Evolutionary conservation across 2,329 filamentous ascomycete genomes (phyloP), one percentile per base, ranked within the genome.

Genomic region (Pyrenochaeta sp.): DNA sequence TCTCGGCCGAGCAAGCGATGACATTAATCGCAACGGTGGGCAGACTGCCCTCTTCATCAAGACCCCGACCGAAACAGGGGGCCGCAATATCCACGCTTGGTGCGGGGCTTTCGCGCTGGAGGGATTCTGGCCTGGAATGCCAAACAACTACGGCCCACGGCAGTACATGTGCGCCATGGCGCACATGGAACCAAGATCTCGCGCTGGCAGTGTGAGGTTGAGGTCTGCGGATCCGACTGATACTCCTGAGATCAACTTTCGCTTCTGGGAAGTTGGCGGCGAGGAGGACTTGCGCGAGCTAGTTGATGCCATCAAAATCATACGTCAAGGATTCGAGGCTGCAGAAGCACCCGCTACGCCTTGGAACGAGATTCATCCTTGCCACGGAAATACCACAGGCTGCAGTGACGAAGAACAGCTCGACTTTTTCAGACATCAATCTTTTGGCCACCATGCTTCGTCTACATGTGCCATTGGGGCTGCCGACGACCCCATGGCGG

Each of bases 401-500:
- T 48, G 45, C 36, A 40, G 32, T 14, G 45, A 48, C 40, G 45
- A 40, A 12, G 32, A 27, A 17, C 45, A 48, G 36, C 17, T 11
- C n/a, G 31, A 33, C 3, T 45, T 5, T 23, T 21, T 44, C 7
- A 15, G 41, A 11, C 20, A 27, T 14, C 14, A 27, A 17, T 12
- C 17, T 17, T 44, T 23, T 21, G 11, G 15, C 7, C 84, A 85
- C 46, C 83, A 86, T 60, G 78, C 82, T 0, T 75, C 77, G 0
- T 82, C 83, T 0, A 85, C 83, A 0, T 83, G 80, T 60, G 81
- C 81, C 35, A 84, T 86, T 79, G 81, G 81, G 6, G 75, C 74
- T 18, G 58, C 70, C 1, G 72, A 76, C 30, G 77, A 84, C 44
- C 68, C 71, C 0, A 76, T 71, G 51, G 79, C 82, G 12, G 82